Evolutionary conservation across 257 asterid species (phyloP), one percentile per base, ranked within the genome.

Genomic region (Leonotis leonurus): DNA sequence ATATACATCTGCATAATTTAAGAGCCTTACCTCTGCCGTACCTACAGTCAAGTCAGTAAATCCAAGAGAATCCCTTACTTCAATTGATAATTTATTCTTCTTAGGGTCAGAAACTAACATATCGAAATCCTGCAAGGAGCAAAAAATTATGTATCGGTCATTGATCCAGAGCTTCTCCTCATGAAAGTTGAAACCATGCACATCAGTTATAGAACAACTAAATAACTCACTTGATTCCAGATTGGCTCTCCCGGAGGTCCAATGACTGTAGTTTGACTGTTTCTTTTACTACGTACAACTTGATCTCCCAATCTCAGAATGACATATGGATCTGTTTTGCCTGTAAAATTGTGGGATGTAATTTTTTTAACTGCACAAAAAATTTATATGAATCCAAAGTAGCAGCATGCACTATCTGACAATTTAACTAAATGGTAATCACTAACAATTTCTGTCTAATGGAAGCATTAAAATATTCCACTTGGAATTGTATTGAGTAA

Each of bases 211-310:
- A 57, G 21, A 41, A 39, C 54, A 26, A 49, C 21, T 46, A 44
- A 52, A 35, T 43, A 70, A 58, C 74, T 78, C 74, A 82, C 98
- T 89, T 93, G 99, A 80, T 93, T 89, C 99, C 99, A 93, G 39
- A 93, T 93, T 44, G 99, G 99, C 74, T 90, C 85, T 44, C 99
- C 97, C 46, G 99, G 99, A 65, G 97, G 95, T 43, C 99, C 99
- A 37, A 82, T 85, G 46, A 93, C 95, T 26, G 97, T 87, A 40
- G 99, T 93, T 81, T 86, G 94, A 76, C 99, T 93, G 80, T 93
- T 87, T 74, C 74, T 80, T 80, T 93, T 93, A 77, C 99, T 93
- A 37, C 88, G 94, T 73, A 93, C 88, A 43, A 75, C 83, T 83
- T 87, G 96, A 83, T 93, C 94, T 62, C 97, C 99, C 78, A 93